Evolutionary conservation across 2,329 filamentous ascomycete genomes (phyloP), one percentile per base, ranked within the genome.

Genomic region (Aspergillus floridensis): DNA sequence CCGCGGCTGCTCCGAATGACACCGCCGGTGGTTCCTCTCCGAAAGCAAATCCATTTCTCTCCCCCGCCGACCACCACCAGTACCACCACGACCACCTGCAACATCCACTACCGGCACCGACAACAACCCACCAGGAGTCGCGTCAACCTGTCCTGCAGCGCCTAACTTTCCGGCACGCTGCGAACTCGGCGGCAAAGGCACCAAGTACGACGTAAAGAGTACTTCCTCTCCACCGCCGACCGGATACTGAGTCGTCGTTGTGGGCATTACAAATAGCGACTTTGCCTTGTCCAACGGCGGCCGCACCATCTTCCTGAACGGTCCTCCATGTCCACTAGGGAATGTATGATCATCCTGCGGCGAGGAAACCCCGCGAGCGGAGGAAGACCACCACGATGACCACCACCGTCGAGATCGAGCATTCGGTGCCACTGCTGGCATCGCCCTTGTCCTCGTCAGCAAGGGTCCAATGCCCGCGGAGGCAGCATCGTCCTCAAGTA

Each of bases 1-100:
- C 44, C 72, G 68, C 24, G 74, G 74, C 57, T 74, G 71, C 55
- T 76, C 73, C 12, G 74, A 76, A 63, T 76, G 74, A 56, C 72
- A 73, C 53, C 74, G 67, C 19, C 72, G 66, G 66, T 76, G 73
- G 5, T 69, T 66, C 54, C 69, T 66, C 22, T 68, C 69, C 4
- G 57, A 59, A n/a, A 57, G 24, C 26, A 64, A 56, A n/a, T 47
- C 24, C 29, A 29, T 22, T 16, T 26, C 7, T 3, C 41, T 8
- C 6, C 38, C 38, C n/a, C 38, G 38, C 38, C 57, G 8, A 54
- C 55, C 47, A 53, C 35, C 49, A 41, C 31, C 31, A 32, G 7
- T 53, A 35, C 56, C 26, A 8, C 52, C 54, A 16, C 24, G 21
- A 22, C 35, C 16, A 22, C 51, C 56, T 10, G 49, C 58, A 14